Percentiles rank a stretch among this genome's conserved stretches.
These are phyloP conservation scores for Ramaria rubella DNA, from an alignment of 768 basidiomycete species.

Conservation along the genomic window DNA sequence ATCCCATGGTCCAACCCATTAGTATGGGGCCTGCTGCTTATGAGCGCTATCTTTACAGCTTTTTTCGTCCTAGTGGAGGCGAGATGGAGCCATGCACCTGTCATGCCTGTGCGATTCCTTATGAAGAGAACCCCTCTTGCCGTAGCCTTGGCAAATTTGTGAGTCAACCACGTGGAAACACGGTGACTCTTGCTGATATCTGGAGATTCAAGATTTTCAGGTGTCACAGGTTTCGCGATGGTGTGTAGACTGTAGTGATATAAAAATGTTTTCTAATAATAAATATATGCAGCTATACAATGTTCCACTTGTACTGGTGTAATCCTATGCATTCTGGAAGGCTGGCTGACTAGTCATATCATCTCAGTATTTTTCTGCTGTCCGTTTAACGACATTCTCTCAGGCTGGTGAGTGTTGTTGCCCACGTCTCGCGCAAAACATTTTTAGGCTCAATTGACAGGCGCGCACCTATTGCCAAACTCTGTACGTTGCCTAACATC, in stretches of 20 bases:
- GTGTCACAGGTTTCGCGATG: constrained; percentile 76
- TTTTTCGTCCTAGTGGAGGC: constrained; percentile 77
- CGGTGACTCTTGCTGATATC: too few relatives aligned
- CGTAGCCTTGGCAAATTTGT: constrained; percentile 72
- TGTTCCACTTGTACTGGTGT: constrained; percentile 65
- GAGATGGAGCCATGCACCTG: constrained; percentile 71
- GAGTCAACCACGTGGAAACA: too few relatives aligned
- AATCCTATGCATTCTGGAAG: too few relatives aligned
- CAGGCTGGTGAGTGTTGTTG: constrained; percentile 58
- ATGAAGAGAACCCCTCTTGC: constrained; percentile 77
- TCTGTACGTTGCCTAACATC: constrained; percentile 49
- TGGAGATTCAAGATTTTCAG: constrained; percentile 54
- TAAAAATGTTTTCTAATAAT: constrained; percentile 9
- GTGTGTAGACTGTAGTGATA: constrained; percentile 35
- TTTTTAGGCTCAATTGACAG: too few relatives aligned
- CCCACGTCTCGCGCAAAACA: too few relatives aligned
- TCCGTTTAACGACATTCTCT: constrained; percentile 59
- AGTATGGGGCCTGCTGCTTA: constrained; percentile 58
- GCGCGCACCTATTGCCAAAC: constrained; percentile 84
- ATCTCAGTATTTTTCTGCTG: constrained; percentile 73
- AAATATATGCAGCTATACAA: constrained; percentile 93
- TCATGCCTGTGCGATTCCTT: constrained; percentile 82
- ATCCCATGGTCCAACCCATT: constrained; percentile 68
- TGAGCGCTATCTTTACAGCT: constrained; percentile 46
- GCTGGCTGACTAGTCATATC: constrained; percentile 12